A percentile compares a stretch with the other conserved stretches of the same genome.
Evolutionary conservation across 2,329 filamentous ascomycete species (phyloP).

Genomic region (Cladophialophora carrionii): DNA sequence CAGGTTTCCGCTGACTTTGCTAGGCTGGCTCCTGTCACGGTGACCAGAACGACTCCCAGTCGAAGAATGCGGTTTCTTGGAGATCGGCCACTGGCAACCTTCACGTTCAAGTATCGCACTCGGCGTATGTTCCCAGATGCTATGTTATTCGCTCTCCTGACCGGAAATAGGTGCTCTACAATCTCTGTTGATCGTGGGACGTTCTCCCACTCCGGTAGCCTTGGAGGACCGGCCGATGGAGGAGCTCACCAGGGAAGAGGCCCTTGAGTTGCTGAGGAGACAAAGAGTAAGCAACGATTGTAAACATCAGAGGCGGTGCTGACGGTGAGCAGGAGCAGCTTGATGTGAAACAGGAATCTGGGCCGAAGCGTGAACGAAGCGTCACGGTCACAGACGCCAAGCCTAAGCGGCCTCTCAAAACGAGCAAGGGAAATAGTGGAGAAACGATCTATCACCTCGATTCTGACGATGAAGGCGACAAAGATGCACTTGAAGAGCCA

Average conservation of each 20-base stretch:
- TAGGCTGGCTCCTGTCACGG: background rate
- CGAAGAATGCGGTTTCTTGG: background rate
- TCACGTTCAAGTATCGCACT: slow-evolving; percentile 41
- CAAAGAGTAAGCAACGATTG: slow-evolving; percentile 29
- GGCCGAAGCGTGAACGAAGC: slow-evolving; percentile 19
- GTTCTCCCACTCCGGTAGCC: slow-evolving; percentile 39
- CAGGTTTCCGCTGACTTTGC: slow-evolving; percentile 5
- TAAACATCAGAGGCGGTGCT: background rate
- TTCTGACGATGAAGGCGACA: slow-evolving; percentile 17
- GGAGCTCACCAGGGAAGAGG: slow-evolving; percentile 37
- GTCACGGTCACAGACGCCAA: background rate
- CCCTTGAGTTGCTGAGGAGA: slow-evolving; percentile 36
- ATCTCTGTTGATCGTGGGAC: slow-evolving; percentile 41
- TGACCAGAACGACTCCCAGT: background rate
- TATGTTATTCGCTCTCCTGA: slow-evolving; percentile 7
- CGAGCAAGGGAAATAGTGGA: slow-evolving; percentile 20
- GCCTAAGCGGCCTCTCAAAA: slow-evolving; percentile 17
- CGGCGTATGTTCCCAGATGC: slow-evolving; percentile 23
- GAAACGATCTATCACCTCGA: slow-evolving; percentile 24
- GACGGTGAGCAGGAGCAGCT: slow-evolving; percentile 1
- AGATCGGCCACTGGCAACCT: slow-evolving; percentile 29
- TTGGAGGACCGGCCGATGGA: slow-evolving; percentile 38
- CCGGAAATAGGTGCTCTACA: slow-evolving; percentile 39
- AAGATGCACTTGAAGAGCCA: background rate
- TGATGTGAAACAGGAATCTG: slow-evolving; percentile 13